Evolutionary conservation across 495 filamentous ascomycete genomes (phyloP), one percentile per base, ranked within the genome.

Genomic region (Podospora pseudopauciseta): DNA sequence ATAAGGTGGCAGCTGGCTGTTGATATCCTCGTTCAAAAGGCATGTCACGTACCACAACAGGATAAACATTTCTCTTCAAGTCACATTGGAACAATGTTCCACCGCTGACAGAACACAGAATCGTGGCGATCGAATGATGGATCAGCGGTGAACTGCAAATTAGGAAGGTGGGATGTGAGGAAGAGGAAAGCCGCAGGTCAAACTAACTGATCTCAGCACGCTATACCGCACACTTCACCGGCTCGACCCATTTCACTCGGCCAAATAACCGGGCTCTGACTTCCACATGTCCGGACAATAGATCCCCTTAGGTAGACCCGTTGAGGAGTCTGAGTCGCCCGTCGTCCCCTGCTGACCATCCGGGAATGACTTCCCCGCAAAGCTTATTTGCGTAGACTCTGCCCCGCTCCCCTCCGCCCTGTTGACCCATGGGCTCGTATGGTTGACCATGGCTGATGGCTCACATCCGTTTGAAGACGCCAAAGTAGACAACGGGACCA

Each of bases 51-150:
- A 49, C 13, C 39, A 49, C 39, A 11, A 49, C 39, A 49, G 39
- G 39, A 49, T 49, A 49, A 49, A 49, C 39, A 11, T 49, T 49
- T 49, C 39, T 49, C 39, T 11, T 6, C 30, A 32, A 32, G 30
- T 32, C 13, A 0, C 39, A 49, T 49, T 49, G 39, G 39, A 13
- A 49, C 39, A 49, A 49, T 49, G 39, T 49, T 49, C 39, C 39
- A 49, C 39, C 39, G 39, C 39, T 49, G 39, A 49, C 1, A 49
- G 39, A 13, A 11, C 39, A 49, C 39, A 49, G 39, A 49, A 49
- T 49, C 39, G 55, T 58, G 55, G 55, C 55, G 55, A 58, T 26
- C 55, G 55, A 58, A 58, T 58, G 55, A 49, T 49, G 39, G 39
- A 49, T 49, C 39, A 58, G 55, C 55, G 55, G 55, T 58, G 55